These are phyloP conservation scores for Quercus phellos DNA, from an alignment of 331 rosid species.

Conservation along the genomic window DNA sequence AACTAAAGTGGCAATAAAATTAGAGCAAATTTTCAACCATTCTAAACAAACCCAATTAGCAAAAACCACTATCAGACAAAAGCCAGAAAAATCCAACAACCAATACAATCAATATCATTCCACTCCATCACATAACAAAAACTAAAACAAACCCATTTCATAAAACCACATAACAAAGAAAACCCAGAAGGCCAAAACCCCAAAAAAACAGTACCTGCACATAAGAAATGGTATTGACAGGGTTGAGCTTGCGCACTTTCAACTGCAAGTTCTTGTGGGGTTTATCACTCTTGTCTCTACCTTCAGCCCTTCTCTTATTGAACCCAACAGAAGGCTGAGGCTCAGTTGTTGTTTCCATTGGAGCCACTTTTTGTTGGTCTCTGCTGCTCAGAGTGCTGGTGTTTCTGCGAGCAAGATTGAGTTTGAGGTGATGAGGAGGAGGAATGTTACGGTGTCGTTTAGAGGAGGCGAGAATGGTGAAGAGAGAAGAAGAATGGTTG, in stretches of 20 bases:
- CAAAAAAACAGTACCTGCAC: slow-evolving; percentile 46
- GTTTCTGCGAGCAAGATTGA: slow-evolving; percentile 30
- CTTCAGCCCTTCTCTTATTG: slow-evolving; percentile 77
- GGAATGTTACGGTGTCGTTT: slow-evolving; percentile 24
- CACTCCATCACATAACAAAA: neutral
- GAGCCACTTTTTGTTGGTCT: slow-evolving; percentile 10
- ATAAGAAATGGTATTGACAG: slow-evolving; percentile 59
- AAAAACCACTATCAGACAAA: neutral
- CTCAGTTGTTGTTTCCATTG: slow-evolving; percentile 36
- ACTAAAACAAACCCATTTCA: neutral
- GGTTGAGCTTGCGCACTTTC: slow-evolving; percentile 61
- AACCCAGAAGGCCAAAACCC: neutral
- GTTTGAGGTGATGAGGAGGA: neutral
- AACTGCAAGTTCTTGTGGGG: slow-evolving; percentile 50
- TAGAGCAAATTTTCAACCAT: neutral
- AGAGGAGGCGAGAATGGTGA: slow-evolving; percentile 32
- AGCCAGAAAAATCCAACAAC: neutral
- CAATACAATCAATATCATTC: too few species aligned
- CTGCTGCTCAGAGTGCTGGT: slow-evolving; percentile 15
- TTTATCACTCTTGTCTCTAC: slow-evolving; percentile 42
- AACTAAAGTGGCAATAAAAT: neutral
- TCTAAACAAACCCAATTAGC: neutral
- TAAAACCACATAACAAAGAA: neutral
- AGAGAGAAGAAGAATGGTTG: slow-evolving; percentile 9
- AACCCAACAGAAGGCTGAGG: slow-evolving; percentile 23